Conservation (phyloP, 177 flowering plant genomes). For the Vitis hybrid region DNA sequence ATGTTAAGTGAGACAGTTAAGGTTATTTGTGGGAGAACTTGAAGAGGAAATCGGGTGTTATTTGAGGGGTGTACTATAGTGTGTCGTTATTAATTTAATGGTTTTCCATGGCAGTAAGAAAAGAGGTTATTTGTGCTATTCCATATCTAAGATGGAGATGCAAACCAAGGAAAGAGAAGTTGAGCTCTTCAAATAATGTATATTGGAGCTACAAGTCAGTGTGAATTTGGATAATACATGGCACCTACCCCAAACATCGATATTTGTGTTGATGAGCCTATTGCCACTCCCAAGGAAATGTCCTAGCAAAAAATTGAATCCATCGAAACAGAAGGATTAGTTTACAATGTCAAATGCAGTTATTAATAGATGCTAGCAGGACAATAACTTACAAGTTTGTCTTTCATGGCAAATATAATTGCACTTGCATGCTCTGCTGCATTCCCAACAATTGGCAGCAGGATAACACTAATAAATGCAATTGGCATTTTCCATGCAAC, state of each 20-base stretch:
- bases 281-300: conserved; percentile 38
- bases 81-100: too few relatives aligned
- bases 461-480: conserved; percentile 63
- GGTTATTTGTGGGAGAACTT: too few relatives aligned
- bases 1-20: too few relatives aligned
- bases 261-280: conserved; percentile 43
- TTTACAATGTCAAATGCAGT: not conserved
- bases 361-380: not conserved
- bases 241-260: conserved; percentile 37
- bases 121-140: too few relatives aligned
- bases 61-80: too few relatives aligned
- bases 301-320: conserved; percentile 19
- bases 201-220: too few relatives aligned
- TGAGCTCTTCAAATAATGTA: too few relatives aligned
- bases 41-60: too few relatives aligned
- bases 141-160: too few relatives aligned
- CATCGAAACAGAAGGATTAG: not conserved
- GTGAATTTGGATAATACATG: not conserved
- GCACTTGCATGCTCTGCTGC: conserved; percentile 90
- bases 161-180: too few relatives aligned
- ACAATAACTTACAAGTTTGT: conserved; percentile 57
- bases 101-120: too few relatives aligned
- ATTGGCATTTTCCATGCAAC: conserved; percentile 49
- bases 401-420: conserved; percentile 72
- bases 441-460: conserved; percentile 78